Evolutionary conservation across 73 alveolate species (phyloP), one percentile per base, ranked within the genome.

Genomic region (Symbiodinium natans): DNA sequence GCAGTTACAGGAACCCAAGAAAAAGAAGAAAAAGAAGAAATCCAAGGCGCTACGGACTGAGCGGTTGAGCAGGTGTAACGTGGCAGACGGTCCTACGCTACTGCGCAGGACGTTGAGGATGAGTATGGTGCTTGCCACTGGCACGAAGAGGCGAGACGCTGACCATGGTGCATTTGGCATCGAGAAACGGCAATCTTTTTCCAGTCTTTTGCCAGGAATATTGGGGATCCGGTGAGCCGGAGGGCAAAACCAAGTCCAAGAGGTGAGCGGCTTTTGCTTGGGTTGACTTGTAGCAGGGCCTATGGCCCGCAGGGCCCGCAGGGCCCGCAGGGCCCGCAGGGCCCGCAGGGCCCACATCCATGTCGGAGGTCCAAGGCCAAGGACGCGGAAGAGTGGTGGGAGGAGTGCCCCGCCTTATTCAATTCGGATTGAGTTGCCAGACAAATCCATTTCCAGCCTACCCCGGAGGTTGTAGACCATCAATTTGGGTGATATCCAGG

Each of bases 41-140:
- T n/a, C 84, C n/a, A 90, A 90, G 97, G 97, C 87, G 8, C 41
- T 21, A 7, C 41, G 6, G 27, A 34, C 19, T 41, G 31, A 27
- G 10, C 33, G 54, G 34, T 43, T 39, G 54, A 5, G 41, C 59
- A 38, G 54, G 23, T 34, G 88, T 19, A 39, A 41, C 31, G 42
- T 31, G n/a, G n/a, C 48, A 25, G 15, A 11, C 25, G 10, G 38
- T 36, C 77, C 29, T 10, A 41, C 41, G 13, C 80, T 10, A 33
- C 41, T 68, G 87, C 74, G 38, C 97, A 90, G 77, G 87, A 80
- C 34, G 94, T 39, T 39, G 97, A 90, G 38, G 95, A 88, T 9
- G 97, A 90, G 97, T 90, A 90, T 73, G 97, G 97, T 17, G 97
- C 97, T 21, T 90, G 97, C 77, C 97, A 90, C 39, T 90, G 97